Percentiles rank a stretch among this genome's conserved stretches.
These are phyloP conservation scores for Xylariaceae sp. DNA, from an alignment of 2,329 filamentous ascomycete species.

Conservation along the genomic window DNA sequence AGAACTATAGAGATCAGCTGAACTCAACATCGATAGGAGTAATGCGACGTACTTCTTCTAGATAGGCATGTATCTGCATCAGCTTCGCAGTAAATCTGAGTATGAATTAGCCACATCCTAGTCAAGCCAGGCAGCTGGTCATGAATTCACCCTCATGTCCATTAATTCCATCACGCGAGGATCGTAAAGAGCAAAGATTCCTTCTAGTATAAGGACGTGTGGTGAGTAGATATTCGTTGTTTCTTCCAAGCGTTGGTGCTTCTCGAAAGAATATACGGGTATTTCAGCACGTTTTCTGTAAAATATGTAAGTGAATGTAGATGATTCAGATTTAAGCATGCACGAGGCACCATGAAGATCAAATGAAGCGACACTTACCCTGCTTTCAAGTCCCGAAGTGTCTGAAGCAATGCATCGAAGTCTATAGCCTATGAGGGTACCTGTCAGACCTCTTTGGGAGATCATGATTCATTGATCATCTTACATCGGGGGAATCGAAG, in stretches of 20 bases:
- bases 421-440: slow-evolving; percentile 64
- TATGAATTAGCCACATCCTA: slow-evolving; percentile 8
- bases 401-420: slow-evolving; percentile 81
- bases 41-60: slow-evolving; percentile 62
- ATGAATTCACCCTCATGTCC: slow-evolving; percentile 70
- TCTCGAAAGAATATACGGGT: slow-evolving; percentile 90
- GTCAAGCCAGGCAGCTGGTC: not conserved
- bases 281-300: slow-evolving; percentile 80
- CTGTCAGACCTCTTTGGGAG: slow-evolving; percentile 15
- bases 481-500: slow-evolving; percentile 81
- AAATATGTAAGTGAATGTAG: not conserved
- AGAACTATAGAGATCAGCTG: slow-evolving; percentile 50
- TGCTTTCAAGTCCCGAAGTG: slow-evolving; percentile 78
- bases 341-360: no score
- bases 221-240: slow-evolving; percentile 93
- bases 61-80: slow-evolving; percentile 92
- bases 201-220: slow-evolving; percentile 91
- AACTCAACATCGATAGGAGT: not conserved
- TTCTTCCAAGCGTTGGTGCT: slow-evolving; percentile 74
- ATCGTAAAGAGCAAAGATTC: slow-evolving; percentile 93
- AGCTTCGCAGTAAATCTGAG: slow-evolving; percentile 88
- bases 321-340: no score
- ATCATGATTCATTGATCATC: slow-evolving; percentile 9
- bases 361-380: slow-evolving; percentile 57
- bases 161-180: slow-evolving; percentile 77